Evolutionary conservation across 2,329 filamentous ascomycete species (phyloP).

Genomic region (Rugonectria rugulosa): DNA sequence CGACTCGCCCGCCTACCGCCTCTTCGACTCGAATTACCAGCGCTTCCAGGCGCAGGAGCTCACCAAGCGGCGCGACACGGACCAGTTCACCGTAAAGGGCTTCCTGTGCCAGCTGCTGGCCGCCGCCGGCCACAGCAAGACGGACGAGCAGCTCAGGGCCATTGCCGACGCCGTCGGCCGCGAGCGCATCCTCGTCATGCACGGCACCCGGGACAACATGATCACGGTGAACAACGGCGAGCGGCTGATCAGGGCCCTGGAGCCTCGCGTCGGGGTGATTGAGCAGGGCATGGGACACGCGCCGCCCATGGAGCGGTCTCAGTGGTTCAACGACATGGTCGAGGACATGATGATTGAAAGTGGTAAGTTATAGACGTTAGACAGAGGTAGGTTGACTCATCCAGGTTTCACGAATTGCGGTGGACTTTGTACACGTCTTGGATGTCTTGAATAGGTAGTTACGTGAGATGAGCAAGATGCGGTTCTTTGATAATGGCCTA

Average conservation of each 20-base stretch:
- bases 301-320: constrained; percentile 72
- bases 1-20: constrained; percentile 50
- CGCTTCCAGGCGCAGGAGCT: constrained; percentile 84
- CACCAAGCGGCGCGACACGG: constrained; percentile 69
- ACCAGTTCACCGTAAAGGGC: constrained; percentile 68
- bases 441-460: too few relatives aligned
- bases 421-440: neutral
- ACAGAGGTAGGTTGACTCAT: neutral
- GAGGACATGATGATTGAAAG: constrained; percentile 62
- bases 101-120: constrained; percentile 82
- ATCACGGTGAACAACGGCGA: constrained; percentile 74
- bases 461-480: too few relatives aligned
- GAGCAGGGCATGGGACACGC: constrained; percentile 80
- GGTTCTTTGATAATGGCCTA: neutral
- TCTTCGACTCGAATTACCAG: constrained; percentile 79
- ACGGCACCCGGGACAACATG: constrained; percentile 81
- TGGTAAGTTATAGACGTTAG: constrained; percentile 50
- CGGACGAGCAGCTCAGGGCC: constrained; percentile 55
- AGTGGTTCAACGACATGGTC: constrained; percentile 72
- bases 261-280: constrained; percentile 67
- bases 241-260: constrained; percentile 70
- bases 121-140: constrained; percentile 82
- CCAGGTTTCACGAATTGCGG: constrained; percentile 20
- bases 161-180: constrained; percentile 75
- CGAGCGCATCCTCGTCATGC: constrained; percentile 77